phyloP scores from a whole-genome alignment of 352 stramenopile genomes.

The Phytophthora nicotianae region DNA sequence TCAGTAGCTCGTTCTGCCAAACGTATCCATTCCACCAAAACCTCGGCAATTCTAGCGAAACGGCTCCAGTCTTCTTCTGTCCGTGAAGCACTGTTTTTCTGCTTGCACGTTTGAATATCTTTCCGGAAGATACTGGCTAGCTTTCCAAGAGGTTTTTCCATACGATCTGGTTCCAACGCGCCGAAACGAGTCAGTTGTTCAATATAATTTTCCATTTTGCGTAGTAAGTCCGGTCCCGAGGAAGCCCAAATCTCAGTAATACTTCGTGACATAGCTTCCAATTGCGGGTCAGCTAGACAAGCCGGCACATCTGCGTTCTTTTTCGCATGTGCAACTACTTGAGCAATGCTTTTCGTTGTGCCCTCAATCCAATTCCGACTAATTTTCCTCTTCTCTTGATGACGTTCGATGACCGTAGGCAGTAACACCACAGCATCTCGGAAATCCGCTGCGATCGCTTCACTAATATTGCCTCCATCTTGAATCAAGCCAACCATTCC shows the following conservation, averaged over 20 bases:
- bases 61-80: constrained; percentile 13
- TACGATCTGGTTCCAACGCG: not conserved
- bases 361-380: not conserved
- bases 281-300: not conserved
- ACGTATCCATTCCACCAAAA: constrained; percentile 13
- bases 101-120: constrained; percentile 1
- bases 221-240: not conserved
- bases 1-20: not conserved
- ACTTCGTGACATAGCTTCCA: not conserved
- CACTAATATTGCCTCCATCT: not conserved
- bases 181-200: not conserved
- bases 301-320: not conserved
- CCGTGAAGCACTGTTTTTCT: not conserved
- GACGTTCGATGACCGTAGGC: not conserved
- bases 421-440: not conserved
- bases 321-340: constrained; percentile 1
- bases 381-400: not conserved
- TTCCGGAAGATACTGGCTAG: constrained; percentile 11
- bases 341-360: not conserved
- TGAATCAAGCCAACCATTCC: not conserved
- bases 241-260: not conserved
- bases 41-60: constrained; percentile 13
- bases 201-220: constrained; percentile 9
- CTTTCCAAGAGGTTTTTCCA: constrained; percentile 10
- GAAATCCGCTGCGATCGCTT: not conserved